Evolutionary conservation across 2,329 filamentous ascomycete species (phyloP).

Genomic region (Trichoderma hamatum): DNA sequence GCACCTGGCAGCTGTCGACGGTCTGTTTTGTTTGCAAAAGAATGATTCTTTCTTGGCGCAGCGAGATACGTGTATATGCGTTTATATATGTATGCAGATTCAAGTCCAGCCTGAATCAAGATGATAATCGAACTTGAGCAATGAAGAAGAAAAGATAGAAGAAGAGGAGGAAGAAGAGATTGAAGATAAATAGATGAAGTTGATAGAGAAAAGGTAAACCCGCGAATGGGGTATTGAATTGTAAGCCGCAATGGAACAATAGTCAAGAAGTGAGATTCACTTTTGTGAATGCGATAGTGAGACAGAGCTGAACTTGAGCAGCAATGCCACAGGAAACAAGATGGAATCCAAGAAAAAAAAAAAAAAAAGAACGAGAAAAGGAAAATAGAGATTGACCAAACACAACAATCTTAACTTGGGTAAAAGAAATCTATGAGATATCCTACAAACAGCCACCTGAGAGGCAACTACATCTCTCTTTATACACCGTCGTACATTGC

Average conservation of each 20-base stretch:
- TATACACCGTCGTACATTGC: not conserved
- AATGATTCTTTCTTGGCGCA: not conserved
- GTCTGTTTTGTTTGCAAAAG: not conserved
- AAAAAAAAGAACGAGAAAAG: not conserved
- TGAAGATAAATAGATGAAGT: not conserved
- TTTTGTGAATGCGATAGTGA: not conserved
- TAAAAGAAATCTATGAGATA: not conserved
- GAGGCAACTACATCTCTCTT: not conserved
- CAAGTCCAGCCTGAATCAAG: slow-evolving; percentile 11
- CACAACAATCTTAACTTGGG: not conserved
- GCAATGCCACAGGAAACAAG: not conserved
- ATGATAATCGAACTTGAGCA: not conserved
- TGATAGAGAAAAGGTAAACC: not conserved
- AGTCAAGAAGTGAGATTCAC: not conserved
- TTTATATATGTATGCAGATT: not conserved
- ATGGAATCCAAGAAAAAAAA: too few relatives aligned
- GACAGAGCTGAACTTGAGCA: not conserved
- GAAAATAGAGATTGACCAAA: slow-evolving; percentile 11
- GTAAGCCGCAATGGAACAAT: not conserved
- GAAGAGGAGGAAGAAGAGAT: not conserved
- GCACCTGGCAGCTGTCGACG: slow-evolving; percentile 15
- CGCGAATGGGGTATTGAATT: not conserved
- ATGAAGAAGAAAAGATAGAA: not conserved
- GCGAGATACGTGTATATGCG: not conserved
- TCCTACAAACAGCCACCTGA: not conserved